Evolutionary conservation across 805 yeast genomes (phyloP), one percentile per base, ranked within the genome.

Genomic region (Kodamaea lidongshanica): DNA sequence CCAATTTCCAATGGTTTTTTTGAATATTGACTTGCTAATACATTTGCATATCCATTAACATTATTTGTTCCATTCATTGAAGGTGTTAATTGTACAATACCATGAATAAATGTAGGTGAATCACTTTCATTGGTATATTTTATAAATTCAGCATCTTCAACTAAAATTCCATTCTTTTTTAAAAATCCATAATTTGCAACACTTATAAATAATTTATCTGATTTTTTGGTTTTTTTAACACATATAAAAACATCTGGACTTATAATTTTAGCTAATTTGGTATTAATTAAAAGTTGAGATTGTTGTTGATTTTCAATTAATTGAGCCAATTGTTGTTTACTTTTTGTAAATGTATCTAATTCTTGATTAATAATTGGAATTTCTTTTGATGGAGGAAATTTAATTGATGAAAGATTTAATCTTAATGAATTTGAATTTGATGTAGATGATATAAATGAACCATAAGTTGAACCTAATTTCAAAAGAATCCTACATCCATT

Each of bases 231-330:
- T 30, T 72, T 70, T 33, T 61, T 62, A 8, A 79, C 82, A 22
- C 84, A 79, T 37, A 88, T 67, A 46, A 77, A 88, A 3, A 86
- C 77, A n/a, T 94, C 95, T 1, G 96, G 95, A 12, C 94, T 76
- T 17, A 85, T 64, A 8, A 88, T 63, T 18, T 72, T 67, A 15
- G 82, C 67, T 7, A 75, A 62, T 23, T 70, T 61, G 16, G 81
- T 67, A 25, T 79, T 72, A 36, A 69, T 71, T 34, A 79, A 60
- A 27, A 86, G 67, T 54, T 50, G 82, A 65, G 75, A 70, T 35
- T 56, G 59, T 35, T 63, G 68, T 37, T 65, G 70, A 37, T 54
- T 55, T 9, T 58, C 46, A 11, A 61, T 55, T 37, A 63, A 45
- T 40, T 58, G 65, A 6, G 64, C 48, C 12, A 59, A 43, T 28